Evolutionary conservation across 208 protist species (phyloP).

Genomic region (Trypanosoma rangeli): DNA sequence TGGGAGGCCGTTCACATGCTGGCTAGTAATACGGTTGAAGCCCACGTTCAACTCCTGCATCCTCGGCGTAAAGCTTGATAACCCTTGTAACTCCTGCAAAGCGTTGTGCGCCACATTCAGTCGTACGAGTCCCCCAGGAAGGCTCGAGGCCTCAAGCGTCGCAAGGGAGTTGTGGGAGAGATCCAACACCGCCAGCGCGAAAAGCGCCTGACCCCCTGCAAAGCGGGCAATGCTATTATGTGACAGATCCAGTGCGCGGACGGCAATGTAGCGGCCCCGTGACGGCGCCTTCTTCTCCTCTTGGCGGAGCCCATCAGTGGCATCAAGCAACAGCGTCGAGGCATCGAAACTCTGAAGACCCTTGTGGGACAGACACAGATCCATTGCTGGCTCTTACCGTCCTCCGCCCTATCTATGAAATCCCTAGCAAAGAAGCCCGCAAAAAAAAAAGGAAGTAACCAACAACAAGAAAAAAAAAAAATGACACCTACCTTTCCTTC

Average conservation of each 20-base stretch:
- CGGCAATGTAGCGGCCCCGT: slow-evolving; percentile 19
- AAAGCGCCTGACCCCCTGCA: slow-evolving; percentile 48
- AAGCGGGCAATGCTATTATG: slow-evolving; percentile 75
- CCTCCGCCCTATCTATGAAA: too few species aligned
- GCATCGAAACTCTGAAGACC: slow-evolving; percentile 77
- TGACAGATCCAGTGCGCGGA: slow-evolving; percentile 61
- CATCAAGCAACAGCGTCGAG: slow-evolving; percentile 29
- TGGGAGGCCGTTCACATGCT: slow-evolving; percentile 39
- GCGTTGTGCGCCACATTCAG: slow-evolving; percentile 64
- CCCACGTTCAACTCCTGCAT: slow-evolving; percentile 61
- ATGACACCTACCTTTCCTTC: background rate
- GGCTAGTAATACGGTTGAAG: slow-evolving; percentile 59
- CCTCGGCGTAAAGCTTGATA: slow-evolving; percentile 36
- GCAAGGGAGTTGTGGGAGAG: slow-evolving; percentile 70
- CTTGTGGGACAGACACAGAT: slow-evolving; percentile 68
- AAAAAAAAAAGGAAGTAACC: slow-evolving; percentile 15
- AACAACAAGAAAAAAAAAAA: slow-evolving; percentile 25
- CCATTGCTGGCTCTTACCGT: slow-evolving; percentile 34
- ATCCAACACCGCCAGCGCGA: slow-evolving; percentile 47
- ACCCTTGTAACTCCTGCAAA: slow-evolving; percentile 37
- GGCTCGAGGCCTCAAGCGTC: slow-evolving; percentile 33
- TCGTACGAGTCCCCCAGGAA: slow-evolving; percentile 43
- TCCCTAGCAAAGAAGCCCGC: background rate
- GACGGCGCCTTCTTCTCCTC: slow-evolving; percentile 21
- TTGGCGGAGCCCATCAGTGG: slow-evolving; percentile 14